Evolutionary conservation across 208 protist species (phyloP), one percentile per base, ranked within the genome.

Genomic region (Acanthamoeba divionensis): DNA sequence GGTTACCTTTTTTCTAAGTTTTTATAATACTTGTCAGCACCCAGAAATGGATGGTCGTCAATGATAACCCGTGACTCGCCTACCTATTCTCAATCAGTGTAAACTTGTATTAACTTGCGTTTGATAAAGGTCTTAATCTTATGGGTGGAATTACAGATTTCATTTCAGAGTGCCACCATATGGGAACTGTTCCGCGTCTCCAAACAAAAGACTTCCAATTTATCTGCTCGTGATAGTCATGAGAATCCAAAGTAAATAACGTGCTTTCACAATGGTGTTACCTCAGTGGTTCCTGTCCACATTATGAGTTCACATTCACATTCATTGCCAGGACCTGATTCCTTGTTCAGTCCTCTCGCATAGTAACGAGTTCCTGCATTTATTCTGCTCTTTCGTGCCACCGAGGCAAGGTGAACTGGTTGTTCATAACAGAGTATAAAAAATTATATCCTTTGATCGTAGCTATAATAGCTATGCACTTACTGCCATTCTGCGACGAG

Each of bases 291-390:
- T 12, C 18, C 15, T 26, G 47, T 94, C 90, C 90, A 95, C 33
- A 94, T 60, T 15, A 95, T 31, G 15, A 93, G 36, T 63, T 95
- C 92, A 21, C 77, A 91, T 89, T 95, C 93, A 36, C 85, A 90
- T 69, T 95, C 93, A 71, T 95, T 95, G 10, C 92, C 93, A 9
- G 93, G 91, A 15, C 83, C 69, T 29, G 45, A 57, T 18, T 66
- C 73, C 13, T 93, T 73, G 82, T 96, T 95, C 0, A 96, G 89
- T n/a, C 94, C 94, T 41, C 93, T 89, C 26, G 93, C 90, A 77
- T 45, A 93, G 13, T 93, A 95, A 24, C 92, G 90, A 3, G 94
- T 95, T 36, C 94, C 94, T 21, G 94, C 94, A 65, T 96, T 93
- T 13, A 94, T 38, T 71, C 62, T 75, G 18, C 90, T 94, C 73